A percentile compares a stretch with the other conserved stretches of the same genome.
phyloP scores from a whole-genome alignment of 2,329 filamentous ascomycete species.

The Clonostachys chloroleuca region DNA sequence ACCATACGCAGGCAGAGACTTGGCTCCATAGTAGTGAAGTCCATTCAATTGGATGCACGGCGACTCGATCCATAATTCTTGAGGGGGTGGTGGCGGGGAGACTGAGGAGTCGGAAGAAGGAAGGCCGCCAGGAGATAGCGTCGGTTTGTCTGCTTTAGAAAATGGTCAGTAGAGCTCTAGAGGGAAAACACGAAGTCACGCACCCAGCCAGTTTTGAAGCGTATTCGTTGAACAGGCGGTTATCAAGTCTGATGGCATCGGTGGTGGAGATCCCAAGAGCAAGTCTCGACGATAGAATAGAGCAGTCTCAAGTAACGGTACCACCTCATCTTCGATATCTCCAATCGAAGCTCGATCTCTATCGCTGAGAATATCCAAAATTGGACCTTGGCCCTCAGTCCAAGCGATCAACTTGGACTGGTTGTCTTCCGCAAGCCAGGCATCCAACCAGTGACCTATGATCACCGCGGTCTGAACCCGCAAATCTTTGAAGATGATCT shows the following conservation, averaged over 20 bases:
- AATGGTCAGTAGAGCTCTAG: too few species aligned
- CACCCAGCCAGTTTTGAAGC: too few species aligned
- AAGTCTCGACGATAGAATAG: constrained; percentile 19
- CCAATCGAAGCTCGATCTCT: constrained; percentile 10
- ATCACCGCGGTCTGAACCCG: constrained; percentile 6
- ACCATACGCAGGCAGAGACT: too few species aligned
- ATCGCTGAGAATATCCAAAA: constrained; percentile 17
- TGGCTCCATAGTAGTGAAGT: too few species aligned
- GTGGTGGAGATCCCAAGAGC: background rate
- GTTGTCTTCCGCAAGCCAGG: constrained; percentile 26
- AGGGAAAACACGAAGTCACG: too few species aligned
- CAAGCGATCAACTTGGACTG: constrained; percentile 21
- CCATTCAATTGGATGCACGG: too few species aligned
- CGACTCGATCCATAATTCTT: too few species aligned
- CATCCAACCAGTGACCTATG: constrained; percentile 27
- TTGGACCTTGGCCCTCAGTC: constrained; percentile 13
- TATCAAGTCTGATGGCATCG: background rate
- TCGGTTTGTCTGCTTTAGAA: too few species aligned
- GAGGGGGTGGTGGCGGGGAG: too few species aligned
- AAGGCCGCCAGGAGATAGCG: too few species aligned
- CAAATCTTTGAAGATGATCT: background rate
- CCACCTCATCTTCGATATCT: constrained; percentile 16
- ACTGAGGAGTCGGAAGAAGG: too few species aligned
- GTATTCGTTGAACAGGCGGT: too few species aligned
- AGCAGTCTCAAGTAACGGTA: constrained; percentile 22